Evolutionary conservation across 2,329 filamentous ascomycete species (phyloP), one percentile per base, ranked within the genome.

Genomic region (Penicillium sp.): DNA sequence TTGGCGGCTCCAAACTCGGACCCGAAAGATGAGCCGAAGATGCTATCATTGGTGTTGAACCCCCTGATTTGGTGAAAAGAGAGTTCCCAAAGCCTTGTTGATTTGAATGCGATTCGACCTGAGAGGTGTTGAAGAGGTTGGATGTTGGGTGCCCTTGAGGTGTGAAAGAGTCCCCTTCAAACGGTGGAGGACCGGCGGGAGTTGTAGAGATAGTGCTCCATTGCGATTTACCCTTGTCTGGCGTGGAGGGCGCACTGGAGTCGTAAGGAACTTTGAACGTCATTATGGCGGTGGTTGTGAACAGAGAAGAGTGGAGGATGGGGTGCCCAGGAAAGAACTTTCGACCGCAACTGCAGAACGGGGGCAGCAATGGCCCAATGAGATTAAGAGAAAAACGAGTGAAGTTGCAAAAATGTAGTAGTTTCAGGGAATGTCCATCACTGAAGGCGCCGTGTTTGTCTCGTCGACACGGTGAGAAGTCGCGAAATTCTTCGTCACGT

Each of bases 151-250:
- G 71, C 3, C 75, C 78, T 46, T 73, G 71, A 26, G 79, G 79
- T 18, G 78, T 81, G 44, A 79, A 79, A n/a, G 78, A 80, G 51
- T 65, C 64, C 22, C 69, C 66, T 48, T 69, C 72, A 26, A 76
- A 77, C 22, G 77, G 78, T 1, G 79, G 78, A 47, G 71, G 73
- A 32, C 77, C 79, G 38, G 76, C 77, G 42, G 79, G 79, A 13
- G 79, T 82, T 16, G 77, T 80, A 5, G 79, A 81, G 36, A 75
- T 69, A 52, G 70, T 64, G 46, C 64, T 65, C 46, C 64, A 62
- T 37, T 64, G 62, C 20, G 61, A 61, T 52, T 66, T 51, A 3
- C 41, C 39, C 46, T 54, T 70, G 14, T 61, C 67, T 10, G 69
- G 69, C 2, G 69, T 72, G 16, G 68, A 65, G 2, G 68, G 66